phyloP scores from a whole-genome alignment of 495 filamentous ascomycete genomes.

The Talaromyces thailandensis region DNA sequence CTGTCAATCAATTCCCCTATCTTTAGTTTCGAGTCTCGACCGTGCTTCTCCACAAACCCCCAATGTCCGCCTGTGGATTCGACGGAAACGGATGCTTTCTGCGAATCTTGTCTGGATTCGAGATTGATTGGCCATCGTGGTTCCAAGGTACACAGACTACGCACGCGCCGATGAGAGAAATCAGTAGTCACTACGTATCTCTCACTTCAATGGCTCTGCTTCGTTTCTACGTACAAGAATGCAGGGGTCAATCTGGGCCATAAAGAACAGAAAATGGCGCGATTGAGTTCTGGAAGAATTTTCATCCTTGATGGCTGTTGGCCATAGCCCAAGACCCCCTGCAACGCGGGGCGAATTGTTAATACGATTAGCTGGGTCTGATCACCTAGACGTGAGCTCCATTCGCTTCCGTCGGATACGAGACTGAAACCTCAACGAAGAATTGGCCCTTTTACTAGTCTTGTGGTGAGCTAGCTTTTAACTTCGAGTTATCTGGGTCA shows the following conservation, averaged over 20 bases:
- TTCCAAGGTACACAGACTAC: not conserved
- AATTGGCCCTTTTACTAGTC: too few relatives aligned
- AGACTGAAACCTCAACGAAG: not conserved
- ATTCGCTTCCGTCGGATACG: not conserved
- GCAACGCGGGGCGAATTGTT: not conserved
- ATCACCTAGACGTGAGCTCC: not conserved
- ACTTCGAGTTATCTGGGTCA: too few relatives aligned
- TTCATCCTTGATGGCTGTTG: too few relatives aligned
- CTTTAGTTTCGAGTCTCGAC: not conserved
- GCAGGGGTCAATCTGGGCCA: not conserved
- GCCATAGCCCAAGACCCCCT: not conserved
- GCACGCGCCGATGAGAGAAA: not conserved
- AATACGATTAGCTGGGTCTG: not conserved
- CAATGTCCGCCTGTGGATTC: not conserved
- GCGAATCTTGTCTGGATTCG: not conserved
- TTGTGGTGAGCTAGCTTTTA: too few relatives aligned
- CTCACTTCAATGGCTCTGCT: too few relatives aligned
- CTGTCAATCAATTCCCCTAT: not conserved
- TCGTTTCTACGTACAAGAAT: too few relatives aligned
- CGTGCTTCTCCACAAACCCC: not conserved
- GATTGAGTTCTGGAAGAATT: not conserved
- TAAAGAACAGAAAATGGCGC: not conserved
- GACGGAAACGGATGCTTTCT: not conserved
- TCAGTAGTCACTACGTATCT: not conserved
- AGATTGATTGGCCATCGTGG: not conserved